A percentile compares a stretch with the other conserved stretches of the same genome.
phyloP scores from a whole-genome alignment of 768 basidiomycete species.

The Lenzites betulinus region DNA sequence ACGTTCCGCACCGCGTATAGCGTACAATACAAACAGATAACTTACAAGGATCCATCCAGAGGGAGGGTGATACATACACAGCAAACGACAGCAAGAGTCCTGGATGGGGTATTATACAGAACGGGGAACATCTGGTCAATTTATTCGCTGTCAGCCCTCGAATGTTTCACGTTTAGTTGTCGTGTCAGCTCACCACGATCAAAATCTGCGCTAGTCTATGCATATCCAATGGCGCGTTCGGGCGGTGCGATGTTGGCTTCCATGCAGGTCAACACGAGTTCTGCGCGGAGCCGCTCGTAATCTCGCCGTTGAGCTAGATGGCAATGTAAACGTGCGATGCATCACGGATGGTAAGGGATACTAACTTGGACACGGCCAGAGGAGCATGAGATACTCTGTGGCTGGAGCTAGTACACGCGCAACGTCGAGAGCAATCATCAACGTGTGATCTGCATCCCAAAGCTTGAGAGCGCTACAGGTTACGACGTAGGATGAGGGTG shows the following conservation, averaged over 20 bases:
- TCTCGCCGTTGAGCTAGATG: background rate
- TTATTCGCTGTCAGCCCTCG: background rate
- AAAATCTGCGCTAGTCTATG: background rate
- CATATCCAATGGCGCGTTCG: background rate
- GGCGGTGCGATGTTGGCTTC: slow-evolving; percentile 24
- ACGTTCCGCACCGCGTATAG: background rate
- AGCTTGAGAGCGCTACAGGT: slow-evolving; percentile 41
- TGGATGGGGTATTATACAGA: background rate
- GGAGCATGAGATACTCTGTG: background rate
- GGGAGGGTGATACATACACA: slow-evolving; percentile 2
- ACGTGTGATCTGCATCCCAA: slow-evolving; percentile 60
- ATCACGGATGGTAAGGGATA: slow-evolving; percentile 30
- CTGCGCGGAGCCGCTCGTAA: background rate
- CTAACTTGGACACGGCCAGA: background rate
- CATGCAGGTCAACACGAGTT: background rate
- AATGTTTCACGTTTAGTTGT: background rate
- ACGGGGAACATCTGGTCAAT: background rate
- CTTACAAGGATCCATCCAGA: background rate
- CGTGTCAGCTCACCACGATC: background rate
- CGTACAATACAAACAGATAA: background rate
- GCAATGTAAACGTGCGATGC: background rate
- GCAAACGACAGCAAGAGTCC: background rate
- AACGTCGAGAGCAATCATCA: slow-evolving; percentile 60
- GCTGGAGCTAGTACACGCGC: slow-evolving; percentile 63
- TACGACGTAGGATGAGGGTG: background rate